phyloP scores from a whole-genome alignment of 2,329 filamentous ascomycete genomes.

The Botrytis elliptica region DNA sequence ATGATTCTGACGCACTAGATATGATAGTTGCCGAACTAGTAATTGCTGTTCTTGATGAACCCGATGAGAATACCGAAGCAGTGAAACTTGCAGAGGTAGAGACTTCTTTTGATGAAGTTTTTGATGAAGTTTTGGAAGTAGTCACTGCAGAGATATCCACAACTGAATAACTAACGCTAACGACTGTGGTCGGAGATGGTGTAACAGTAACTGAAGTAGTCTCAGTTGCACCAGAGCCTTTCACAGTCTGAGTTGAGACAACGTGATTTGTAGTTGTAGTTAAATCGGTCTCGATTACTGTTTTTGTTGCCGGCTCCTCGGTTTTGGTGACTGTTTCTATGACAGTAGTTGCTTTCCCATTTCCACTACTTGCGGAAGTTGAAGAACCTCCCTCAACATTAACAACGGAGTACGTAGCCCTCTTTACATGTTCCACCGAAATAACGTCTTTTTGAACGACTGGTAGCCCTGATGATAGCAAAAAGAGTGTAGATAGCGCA shows the following conservation, averaged over 20 bases:
- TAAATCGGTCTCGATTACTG: constrained; percentile 33
- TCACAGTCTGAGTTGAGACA: constrained; percentile 32
- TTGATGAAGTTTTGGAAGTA: constrained; percentile 20
- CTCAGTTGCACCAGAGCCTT: constrained; percentile 31
- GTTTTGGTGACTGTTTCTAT: constrained; percentile 33
- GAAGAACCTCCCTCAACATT: constrained; percentile 39
- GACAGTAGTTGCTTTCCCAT: constrained; percentile 25
- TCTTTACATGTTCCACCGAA: constrained; percentile 24
- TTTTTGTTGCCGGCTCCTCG: constrained; percentile 29
- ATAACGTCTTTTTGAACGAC: constrained; percentile 26
- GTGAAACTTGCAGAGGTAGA: constrained; percentile 10
- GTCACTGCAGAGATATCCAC: constrained; percentile 34
- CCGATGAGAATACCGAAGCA: constrained; percentile 13
- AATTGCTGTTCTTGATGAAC: not conserved
- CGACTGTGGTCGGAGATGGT: constrained; percentile 28
- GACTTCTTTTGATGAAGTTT: constrained; percentile 17
- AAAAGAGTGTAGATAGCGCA: constrained; percentile 34
- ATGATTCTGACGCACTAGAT: constrained; percentile 2
- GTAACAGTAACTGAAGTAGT: constrained; percentile 34
- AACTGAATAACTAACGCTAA: constrained; percentile 34
- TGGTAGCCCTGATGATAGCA: constrained; percentile 31
- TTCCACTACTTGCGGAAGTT: constrained; percentile 21
- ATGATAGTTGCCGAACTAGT: not conserved
- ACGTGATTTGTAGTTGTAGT: constrained; percentile 26
- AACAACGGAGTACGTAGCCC: constrained; percentile 40